Conservation (phyloP, 2,329 filamentous ascomycete species). For the Nannizziopsis arthrosporioides region DNA sequence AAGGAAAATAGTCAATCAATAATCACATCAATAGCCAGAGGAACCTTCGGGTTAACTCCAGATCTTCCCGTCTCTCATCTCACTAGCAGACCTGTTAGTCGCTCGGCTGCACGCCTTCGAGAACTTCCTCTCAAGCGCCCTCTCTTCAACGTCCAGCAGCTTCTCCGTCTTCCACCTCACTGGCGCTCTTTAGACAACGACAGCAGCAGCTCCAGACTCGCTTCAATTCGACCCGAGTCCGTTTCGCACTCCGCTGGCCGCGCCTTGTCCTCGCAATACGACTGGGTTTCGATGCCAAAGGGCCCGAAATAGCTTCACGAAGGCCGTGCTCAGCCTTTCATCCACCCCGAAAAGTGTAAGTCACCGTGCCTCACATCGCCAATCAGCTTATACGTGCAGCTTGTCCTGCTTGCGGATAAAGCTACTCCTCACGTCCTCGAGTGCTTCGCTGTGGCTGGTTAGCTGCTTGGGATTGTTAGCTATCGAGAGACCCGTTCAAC, state of each 20-base stretch:
- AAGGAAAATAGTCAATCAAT: background rate
- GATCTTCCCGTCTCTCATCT: conserved; percentile 7
- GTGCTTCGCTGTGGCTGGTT: no score
- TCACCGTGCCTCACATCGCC: conserved; percentile 1
- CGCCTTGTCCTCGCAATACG: no score
- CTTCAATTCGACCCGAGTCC: no score
- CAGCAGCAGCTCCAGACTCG: no score
- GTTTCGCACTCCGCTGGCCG: no score
- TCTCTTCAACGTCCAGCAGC: background rate
- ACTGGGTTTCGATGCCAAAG: background rate
- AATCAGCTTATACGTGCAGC: background rate
- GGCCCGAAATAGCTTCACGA: conserved; percentile 1
- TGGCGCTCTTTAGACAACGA: no score
- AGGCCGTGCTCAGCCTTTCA: conserved; percentile 4
- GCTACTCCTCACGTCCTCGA: no score
- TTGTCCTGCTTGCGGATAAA: background rate
- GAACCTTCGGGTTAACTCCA: conserved; percentile 5
- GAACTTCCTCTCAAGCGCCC: background rate
- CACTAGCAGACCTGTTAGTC: background rate
- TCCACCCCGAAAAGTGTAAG: background rate
- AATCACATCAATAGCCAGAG: background rate
- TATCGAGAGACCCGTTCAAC: background rate
- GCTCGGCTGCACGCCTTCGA: background rate
- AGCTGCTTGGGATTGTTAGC: no score
- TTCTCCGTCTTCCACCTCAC: no score